These are phyloP conservation scores for Paratinospora sagittata DNA, from an alignment of 164 flowering plant genomes.

Conservation along the genomic window DNA sequence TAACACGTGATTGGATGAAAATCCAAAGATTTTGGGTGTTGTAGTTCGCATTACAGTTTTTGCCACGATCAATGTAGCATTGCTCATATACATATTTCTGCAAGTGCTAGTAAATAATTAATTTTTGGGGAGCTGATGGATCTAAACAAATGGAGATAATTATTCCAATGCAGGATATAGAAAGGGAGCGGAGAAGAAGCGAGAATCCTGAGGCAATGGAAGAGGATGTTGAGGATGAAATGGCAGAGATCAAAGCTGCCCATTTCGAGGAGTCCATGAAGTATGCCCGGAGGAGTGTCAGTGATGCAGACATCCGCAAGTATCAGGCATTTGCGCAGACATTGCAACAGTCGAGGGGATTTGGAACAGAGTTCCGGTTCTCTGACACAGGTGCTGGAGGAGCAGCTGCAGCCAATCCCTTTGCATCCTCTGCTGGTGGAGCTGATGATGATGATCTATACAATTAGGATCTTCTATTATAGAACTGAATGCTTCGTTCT, in stretches of 20 bases:
- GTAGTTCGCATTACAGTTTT: too few species aligned
- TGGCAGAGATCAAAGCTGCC: conserved; percentile 65
- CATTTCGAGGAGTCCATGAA: conserved; percentile 91
- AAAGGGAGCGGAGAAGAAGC: conserved; percentile 63
- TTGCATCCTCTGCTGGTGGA: conserved; percentile 52
- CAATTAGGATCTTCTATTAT: conserved; percentile 27
- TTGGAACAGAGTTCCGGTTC: conserved; percentile 69
- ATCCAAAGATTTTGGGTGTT: too few species aligned
- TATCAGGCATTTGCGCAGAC: conserved; percentile 87
- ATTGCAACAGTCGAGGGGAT: conserved; percentile 78
- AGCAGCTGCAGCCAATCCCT: conserved; percentile 46
- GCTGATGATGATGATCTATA: conserved; percentile 69
- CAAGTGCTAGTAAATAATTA: too few species aligned
- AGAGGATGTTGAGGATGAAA: conserved; percentile 78
- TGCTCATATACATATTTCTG: too few species aligned
- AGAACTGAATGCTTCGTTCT: not conserved
- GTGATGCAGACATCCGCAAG: conserved; percentile 82
- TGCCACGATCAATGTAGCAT: too few species aligned
- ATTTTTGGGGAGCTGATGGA: too few species aligned
- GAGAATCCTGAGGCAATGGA: conserved; percentile 83
- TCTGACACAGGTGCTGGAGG: conserved; percentile 32
- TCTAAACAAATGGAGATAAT: not conserved
- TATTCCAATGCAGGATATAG: conserved; percentile 52
- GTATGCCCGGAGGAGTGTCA: conserved; percentile 75
- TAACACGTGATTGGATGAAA: too few species aligned